A percentile compares a stretch with the other conserved stretches of the same genome.
Evolutionary conservation across 805 yeast species (phyloP).

Genomic region (Myxozyma mucilagina): DNA sequence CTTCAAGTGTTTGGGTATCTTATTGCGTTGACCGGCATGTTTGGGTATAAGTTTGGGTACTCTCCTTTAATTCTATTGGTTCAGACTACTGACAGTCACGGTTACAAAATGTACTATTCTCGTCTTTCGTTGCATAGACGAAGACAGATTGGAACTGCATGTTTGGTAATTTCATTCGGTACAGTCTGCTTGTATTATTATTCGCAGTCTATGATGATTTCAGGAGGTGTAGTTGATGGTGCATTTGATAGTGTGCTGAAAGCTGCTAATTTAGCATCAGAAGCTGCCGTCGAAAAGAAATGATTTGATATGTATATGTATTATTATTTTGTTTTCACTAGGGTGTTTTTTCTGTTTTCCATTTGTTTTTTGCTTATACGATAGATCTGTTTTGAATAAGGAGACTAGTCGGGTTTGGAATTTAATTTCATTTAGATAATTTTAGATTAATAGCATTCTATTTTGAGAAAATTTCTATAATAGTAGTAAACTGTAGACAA

Average conservation of each 20-base stretch:
- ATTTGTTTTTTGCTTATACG: background rate
- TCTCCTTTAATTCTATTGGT: constrained; percentile 20
- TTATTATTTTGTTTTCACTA: background rate
- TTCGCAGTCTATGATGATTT: constrained; percentile 12
- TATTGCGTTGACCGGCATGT: constrained; percentile 32
- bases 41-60: constrained; percentile 33
- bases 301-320: background rate
- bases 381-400: background rate
- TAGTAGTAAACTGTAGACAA: no score
- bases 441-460: no score
- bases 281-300: background rate
- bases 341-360: background rate
- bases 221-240: constrained; percentile 20
- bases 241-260: constrained; percentile 12
- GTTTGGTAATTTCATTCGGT: constrained; percentile 3
- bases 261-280: background rate
- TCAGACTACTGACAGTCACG: constrained; percentile 15
- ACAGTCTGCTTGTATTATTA: constrained; percentile 14
- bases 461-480: no score
- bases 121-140: constrained; percentile 2
- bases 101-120: constrained; percentile 12
- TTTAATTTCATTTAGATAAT: background rate
- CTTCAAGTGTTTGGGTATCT: constrained; percentile 33
- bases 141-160: constrained; percentile 8
- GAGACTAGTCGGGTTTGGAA: background rate